These are phyloP conservation scores for Dactylellina cionopaga DNA, from an alignment of 2,329 filamentous ascomycete species.

Conservation along the genomic window DNA sequence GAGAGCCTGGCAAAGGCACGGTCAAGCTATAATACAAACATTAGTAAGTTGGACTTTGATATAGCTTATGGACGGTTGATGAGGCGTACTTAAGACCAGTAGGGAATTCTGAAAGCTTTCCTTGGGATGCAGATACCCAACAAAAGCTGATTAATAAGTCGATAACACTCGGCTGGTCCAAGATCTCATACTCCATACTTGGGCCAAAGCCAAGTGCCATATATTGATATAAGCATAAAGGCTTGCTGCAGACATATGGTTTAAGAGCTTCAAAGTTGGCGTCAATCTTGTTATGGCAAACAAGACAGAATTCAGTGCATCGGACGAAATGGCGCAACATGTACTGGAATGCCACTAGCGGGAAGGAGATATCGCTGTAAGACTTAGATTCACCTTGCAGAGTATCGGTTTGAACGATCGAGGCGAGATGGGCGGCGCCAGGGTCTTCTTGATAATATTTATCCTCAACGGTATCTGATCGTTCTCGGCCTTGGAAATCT, in stretches of 20 bases:
- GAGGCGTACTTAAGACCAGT: conserved; percentile 67
- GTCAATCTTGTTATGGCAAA: conserved; percentile 77
- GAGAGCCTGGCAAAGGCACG: conserved; percentile 21
- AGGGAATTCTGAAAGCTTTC: conserved; percentile 67
- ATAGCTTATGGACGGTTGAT: neutral
- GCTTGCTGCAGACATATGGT: conserved; percentile 79
- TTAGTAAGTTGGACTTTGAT: neutral
- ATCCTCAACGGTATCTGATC: conserved; percentile 58
- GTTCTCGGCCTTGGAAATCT: conserved; percentile 56
- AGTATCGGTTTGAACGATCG: conserved; percentile 19
- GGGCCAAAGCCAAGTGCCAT: conserved; percentile 86
- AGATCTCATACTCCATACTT: conserved; percentile 84
- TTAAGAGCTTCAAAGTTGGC: conserved; percentile 76
- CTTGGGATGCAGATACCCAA: conserved; percentile 68
- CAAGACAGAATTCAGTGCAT: conserved; percentile 86
- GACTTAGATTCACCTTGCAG: conserved; percentile 13
- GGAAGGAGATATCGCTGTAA: conserved; percentile 64
- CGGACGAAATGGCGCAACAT: conserved; percentile 78
- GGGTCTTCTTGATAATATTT: conserved; percentile 59
- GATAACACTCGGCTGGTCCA: conserved; percentile 80
- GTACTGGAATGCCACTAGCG: conserved; percentile 68
- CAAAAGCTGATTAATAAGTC: conserved; percentile 87
- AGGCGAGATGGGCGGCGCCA: conserved; percentile 13
- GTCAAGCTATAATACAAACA: conserved; percentile 22
- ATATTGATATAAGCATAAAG: conserved; percentile 86